Evolutionary conservation across 2,329 filamentous ascomycete species (phyloP).

Genomic region (Scytalidium sp.): DNA sequence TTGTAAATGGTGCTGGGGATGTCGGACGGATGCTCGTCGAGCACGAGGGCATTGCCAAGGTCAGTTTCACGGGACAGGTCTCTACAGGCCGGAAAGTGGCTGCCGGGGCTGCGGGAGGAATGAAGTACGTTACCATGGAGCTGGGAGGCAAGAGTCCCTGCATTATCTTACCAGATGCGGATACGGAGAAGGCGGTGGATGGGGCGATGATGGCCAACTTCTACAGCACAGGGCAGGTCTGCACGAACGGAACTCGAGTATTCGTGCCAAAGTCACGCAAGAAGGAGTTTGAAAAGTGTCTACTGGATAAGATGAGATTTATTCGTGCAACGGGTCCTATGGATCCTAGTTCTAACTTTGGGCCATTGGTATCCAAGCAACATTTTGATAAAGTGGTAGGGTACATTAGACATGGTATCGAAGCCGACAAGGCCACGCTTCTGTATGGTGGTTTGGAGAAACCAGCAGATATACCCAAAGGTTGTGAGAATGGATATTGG

Average conservation of each 20-base stretch:
- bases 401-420: slow-evolving; percentile 74
- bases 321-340: slow-evolving; percentile 72
- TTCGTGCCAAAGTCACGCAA: slow-evolving; percentile 72
- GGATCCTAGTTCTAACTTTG: slow-evolving; percentile 74
- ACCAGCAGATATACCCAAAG: slow-evolving; percentile 35
- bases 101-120: slow-evolving; percentile 66
- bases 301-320: slow-evolving; percentile 68
- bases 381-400: slow-evolving; percentile 76
- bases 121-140: slow-evolving; percentile 94
- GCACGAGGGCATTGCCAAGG: slow-evolving; percentile 74
- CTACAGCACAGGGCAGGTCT: slow-evolving; percentile 87
- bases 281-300: slow-evolving; percentile 60
- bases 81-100: slow-evolving; percentile 81
- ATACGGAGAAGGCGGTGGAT: slow-evolving; percentile 77
- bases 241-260: slow-evolving; percentile 87
- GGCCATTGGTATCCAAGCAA: slow-evolving; percentile 71
- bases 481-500: slow-evolving; percentile 68
- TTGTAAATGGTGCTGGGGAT: slow-evolving; percentile 76
- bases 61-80: slow-evolving; percentile 87
- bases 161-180: slow-evolving; percentile 76
- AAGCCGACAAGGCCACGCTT: slow-evolving; percentile 69
- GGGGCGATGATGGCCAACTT: slow-evolving; percentile 94
- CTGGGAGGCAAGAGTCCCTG: slow-evolving; percentile 83
- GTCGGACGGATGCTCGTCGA: slow-evolving; percentile 73
- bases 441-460: slow-evolving; percentile 68